phyloP scores from a whole-genome alignment of 2,329 filamentous ascomycete genomes.

The Fusarium floridanum region DNA sequence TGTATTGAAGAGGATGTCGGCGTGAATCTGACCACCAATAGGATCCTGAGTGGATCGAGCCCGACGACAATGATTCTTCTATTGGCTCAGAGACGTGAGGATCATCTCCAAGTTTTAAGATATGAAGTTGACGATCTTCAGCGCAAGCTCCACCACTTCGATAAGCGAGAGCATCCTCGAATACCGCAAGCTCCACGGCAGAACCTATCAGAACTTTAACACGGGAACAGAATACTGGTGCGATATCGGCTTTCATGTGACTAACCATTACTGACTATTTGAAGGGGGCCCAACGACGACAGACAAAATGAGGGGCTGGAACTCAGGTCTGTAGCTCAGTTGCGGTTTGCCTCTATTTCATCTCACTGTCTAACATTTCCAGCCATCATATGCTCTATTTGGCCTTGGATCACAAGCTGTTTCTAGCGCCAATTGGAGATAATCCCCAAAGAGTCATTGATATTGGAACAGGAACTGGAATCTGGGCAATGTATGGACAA shows the following conservation, averaged over 20 bases:
- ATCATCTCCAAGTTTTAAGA: not conserved
- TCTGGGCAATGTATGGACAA: not conserved
- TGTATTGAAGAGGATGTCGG: not conserved
- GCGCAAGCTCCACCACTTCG: slow-evolving; percentile 20
- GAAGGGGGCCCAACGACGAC: slow-evolving; percentile 45
- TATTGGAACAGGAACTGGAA: slow-evolving; percentile 1
- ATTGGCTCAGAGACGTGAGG: slow-evolving; percentile 1
- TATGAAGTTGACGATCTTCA: not conserved
- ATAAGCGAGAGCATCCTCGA: slow-evolving; percentile 21
- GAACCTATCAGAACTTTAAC: slow-evolving; percentile 26
- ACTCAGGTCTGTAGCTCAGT: slow-evolving; percentile 26
- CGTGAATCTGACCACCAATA: not conserved
- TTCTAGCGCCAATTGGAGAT: not conserved
- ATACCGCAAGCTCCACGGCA: slow-evolving; percentile 25
- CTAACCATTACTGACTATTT: not conserved
- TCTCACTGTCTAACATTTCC: not conserved
- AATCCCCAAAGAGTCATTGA: not conserved
- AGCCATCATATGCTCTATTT: not conserved
- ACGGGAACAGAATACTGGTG: slow-evolving; percentile 37
- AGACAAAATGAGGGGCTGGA: slow-evolving; percentile 44
- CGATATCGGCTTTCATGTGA: not conserved
- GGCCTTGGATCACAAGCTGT: not conserved
- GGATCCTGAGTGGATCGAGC: not conserved
- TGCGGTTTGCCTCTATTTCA: too few relatives aligned
- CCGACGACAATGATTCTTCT: slow-evolving; percentile 6